Conservation (phyloP, 352 stramenopile species). For the Phytophthora crassamura region DNA sequence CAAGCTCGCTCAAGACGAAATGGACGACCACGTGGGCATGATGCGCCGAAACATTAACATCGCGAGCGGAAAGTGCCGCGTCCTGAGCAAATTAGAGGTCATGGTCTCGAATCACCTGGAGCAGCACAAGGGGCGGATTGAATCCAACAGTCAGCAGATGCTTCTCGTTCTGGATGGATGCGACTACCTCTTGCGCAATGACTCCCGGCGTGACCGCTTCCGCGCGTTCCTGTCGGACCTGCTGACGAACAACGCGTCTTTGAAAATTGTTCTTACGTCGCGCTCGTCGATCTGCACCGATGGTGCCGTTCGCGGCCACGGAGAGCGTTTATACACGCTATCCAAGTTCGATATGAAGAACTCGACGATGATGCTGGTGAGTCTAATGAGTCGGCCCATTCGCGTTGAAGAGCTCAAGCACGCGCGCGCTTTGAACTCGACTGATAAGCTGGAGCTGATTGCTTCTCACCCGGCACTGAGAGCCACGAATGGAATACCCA, state of each 20-base stretch:
- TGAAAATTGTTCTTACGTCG: conserved; percentile 82
- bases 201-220: conserved; percentile 63
- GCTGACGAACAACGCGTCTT: conserved; percentile 67
- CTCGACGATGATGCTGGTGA: conserved; percentile 77
- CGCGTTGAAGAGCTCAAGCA: conserved; percentile 71
- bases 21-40: conserved; percentile 60
- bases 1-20: conserved; percentile 65
- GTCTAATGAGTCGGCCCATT: conserved; percentile 76
- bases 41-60: conserved; percentile 55
- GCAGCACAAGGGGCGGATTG: conserved; percentile 56
- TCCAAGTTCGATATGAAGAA: conserved; percentile 75
- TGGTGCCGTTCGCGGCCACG: conserved; percentile 69
- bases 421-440: conserved; percentile 35
- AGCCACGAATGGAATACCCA: conserved; percentile 67
- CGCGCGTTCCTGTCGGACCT: conserved; percentile 72
- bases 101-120: conserved; percentile 61
- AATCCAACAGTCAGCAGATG: conserved; percentile 62
- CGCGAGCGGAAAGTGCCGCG: conserved; percentile 41
- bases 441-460: conserved; percentile 78
- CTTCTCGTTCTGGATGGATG: conserved; percentile 79
- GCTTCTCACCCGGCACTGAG: conserved; percentile 71
- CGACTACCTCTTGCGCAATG: conserved; percentile 64
- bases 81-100: conserved; percentile 59
- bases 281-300: conserved; percentile 68
- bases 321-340: conserved; percentile 72